Conservation (phyloP, 345 rosid genomes). For the Dipteronia sinensis region DNA sequence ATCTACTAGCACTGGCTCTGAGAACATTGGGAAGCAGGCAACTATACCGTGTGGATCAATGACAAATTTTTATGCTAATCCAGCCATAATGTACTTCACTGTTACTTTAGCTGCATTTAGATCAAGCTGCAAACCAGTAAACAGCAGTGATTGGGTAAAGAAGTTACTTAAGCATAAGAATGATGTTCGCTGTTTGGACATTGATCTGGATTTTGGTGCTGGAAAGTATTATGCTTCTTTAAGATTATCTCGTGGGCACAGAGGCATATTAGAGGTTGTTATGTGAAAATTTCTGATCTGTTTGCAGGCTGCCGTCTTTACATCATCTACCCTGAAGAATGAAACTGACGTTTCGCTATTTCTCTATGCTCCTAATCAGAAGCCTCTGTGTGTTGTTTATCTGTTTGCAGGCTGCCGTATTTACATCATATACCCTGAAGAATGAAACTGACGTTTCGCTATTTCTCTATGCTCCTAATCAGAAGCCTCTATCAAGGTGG, state of each 20-base stretch:
- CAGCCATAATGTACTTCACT: slow-evolving; percentile 61
- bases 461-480: slow-evolving; percentile 54
- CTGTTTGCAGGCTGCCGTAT: slow-evolving; percentile 72
- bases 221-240: slow-evolving; percentile 77
- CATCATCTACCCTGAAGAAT: slow-evolving; percentile 75
- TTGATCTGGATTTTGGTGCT: slow-evolving; percentile 81
- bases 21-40: slow-evolving; percentile 70
- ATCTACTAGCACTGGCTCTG: slow-evolving; percentile 31
- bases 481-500: slow-evolving; percentile 71
- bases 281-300: slow-evolving; percentile 19
- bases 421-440: slow-evolving; percentile 69
- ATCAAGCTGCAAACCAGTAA: slow-evolving; percentile 77
- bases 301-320: slow-evolving; percentile 77
- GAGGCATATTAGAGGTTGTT: slow-evolving; percentile 88
- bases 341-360: slow-evolving; percentile 64
- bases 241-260: slow-evolving; percentile 77
- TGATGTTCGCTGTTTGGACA: slow-evolving; percentile 54
- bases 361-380: slow-evolving; percentile 58
- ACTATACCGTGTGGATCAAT: slow-evolving; percentile 73
- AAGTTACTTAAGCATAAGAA: slow-evolving; percentile 67
- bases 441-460: slow-evolving; percentile 72
- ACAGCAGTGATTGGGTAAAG: slow-evolving; percentile 85
- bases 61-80: slow-evolving; percentile 79
- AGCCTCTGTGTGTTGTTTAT: slow-evolving; percentile 44
- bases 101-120: slow-evolving; percentile 62